Conservation (phyloP, 257 asterid species). For the Nicotiana paniculata region DNA sequence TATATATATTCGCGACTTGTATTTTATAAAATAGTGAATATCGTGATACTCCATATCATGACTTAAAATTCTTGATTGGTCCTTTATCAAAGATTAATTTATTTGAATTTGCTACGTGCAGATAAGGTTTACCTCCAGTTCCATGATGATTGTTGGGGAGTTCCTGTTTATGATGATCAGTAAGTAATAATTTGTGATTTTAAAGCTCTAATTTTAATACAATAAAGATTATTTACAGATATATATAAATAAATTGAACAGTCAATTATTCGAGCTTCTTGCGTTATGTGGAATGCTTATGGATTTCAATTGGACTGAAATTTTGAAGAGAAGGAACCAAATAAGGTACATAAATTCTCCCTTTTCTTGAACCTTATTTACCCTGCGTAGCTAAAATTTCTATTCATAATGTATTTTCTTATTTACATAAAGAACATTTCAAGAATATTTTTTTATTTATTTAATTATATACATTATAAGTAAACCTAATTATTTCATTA, state of each 20-base stretch:
- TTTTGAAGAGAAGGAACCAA: constrained; percentile 52
- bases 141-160: constrained; percentile 99
- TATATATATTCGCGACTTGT: neutral
- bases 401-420: no score
- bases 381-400: no score
- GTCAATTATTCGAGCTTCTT: constrained; percentile 77
- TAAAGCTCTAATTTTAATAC: neutral
- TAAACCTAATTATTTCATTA: neutral
- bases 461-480: no score
- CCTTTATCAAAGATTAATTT: no score
- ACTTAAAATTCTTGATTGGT: neutral
- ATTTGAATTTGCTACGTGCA: constrained; percentile 19
- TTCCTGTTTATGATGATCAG: constrained; percentile 91
- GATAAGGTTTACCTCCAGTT: constrained; percentile 72
- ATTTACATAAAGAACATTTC: neutral
- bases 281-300: constrained; percentile 88
- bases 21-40: neutral
- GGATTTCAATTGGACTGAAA: constrained; percentile 95
- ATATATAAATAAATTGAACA: constrained; percentile 15
- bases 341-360: constrained; percentile 39
- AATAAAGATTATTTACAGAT: neutral
- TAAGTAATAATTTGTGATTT: constrained; percentile 22
- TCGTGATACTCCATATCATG: neutral
- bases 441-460: neutral
- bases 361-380: neutral